phyloP scores from a whole-genome alignment of 2,329 filamentous ascomycete genomes.

The Ophiostoma pallidulum region DNA sequence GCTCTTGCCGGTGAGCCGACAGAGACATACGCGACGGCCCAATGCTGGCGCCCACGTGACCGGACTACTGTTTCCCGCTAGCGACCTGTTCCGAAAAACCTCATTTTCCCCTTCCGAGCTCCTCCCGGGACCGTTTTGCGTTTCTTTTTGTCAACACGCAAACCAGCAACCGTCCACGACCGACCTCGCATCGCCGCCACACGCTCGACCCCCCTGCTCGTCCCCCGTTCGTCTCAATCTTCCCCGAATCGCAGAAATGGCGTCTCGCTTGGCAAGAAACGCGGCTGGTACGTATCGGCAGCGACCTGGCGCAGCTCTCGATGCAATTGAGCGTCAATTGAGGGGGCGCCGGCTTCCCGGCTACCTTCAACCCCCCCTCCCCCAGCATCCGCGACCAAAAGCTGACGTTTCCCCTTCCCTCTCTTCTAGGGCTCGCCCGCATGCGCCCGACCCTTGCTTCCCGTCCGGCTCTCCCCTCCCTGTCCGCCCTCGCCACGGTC shows the following conservation, averaged over 20 bases:
- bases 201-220: constrained; percentile 23
- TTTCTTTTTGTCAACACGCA: constrained; percentile 6
- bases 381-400: constrained; percentile 15
- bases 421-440: constrained; percentile 68
- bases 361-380: constrained; percentile 38
- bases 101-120: constrained; percentile 24
- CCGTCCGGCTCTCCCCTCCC: background rate
- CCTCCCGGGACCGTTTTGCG: constrained; percentile 11
- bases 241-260: constrained; percentile 71
- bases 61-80: constrained; percentile 10
- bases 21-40: background rate
- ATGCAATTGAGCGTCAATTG: background rate
- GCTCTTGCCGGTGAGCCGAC: constrained; percentile 1
- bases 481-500: constrained; percentile 60
- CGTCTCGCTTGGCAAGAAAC: constrained; percentile 93
- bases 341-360: too few relatives aligned
- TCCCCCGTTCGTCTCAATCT: constrained; percentile 27
- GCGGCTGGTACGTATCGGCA: constrained; percentile 90
- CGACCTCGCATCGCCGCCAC: background rate
- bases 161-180: constrained; percentile 1
- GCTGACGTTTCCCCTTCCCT: constrained; percentile 7
- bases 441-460: constrained; percentile 63
- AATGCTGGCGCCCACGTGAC: constrained; percentile 7
- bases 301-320: background rate
- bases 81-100: constrained; percentile 32